These are phyloP conservation scores for Trichoderma sp. DNA, from an alignment of 2,329 filamentous ascomycete genomes.

Conservation along the genomic window DNA sequence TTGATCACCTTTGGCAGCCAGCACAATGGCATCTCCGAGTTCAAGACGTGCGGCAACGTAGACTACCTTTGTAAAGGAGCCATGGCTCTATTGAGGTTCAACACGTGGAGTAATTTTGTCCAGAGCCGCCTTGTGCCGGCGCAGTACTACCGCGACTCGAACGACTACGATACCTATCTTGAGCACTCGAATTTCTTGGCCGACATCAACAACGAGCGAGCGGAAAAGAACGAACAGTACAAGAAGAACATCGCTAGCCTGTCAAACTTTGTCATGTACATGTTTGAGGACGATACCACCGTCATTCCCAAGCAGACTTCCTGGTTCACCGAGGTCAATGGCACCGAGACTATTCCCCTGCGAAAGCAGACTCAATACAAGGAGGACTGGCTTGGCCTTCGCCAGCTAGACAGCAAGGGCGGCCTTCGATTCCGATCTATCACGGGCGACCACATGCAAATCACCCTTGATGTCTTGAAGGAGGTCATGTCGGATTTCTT, in stretches of 20 bases:
- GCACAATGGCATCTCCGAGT: conserved; percentile 87
- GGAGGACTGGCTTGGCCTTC: conserved; percentile 92
- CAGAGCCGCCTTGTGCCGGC: conserved; percentile 83
- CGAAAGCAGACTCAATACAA: conserved; percentile 70
- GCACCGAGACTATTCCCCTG: conserved; percentile 64
- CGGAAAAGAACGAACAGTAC: conserved; percentile 70
- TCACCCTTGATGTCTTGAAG: conserved; percentile 64
- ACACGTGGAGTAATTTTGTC: conserved; percentile 76
- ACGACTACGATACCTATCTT: conserved; percentile 69
- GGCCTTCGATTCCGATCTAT: conserved; percentile 72
- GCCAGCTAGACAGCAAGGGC: conserved; percentile 72
- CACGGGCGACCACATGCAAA: conserved; percentile 79
- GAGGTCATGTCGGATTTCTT: conserved; percentile 66
- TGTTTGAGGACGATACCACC: conserved; percentile 83
- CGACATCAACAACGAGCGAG: conserved; percentile 92
- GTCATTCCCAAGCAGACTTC: conserved; percentile 86
- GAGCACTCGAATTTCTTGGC: conserved; percentile 83
- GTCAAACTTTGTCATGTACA: conserved; percentile 80
- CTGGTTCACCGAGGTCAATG: conserved; percentile 88
- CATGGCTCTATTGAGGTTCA: conserved; percentile 72
- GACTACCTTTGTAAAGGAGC: conserved; percentile 83
- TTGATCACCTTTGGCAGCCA: conserved; percentile 87
- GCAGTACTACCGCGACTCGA: conserved; percentile 84
- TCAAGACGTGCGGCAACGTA: conserved; percentile 65
- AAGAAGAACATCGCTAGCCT: conserved; percentile 65